Evolutionary conservation across 768 basidiomycete species (phyloP).

Genomic region (Nidula microcarpa): DNA sequence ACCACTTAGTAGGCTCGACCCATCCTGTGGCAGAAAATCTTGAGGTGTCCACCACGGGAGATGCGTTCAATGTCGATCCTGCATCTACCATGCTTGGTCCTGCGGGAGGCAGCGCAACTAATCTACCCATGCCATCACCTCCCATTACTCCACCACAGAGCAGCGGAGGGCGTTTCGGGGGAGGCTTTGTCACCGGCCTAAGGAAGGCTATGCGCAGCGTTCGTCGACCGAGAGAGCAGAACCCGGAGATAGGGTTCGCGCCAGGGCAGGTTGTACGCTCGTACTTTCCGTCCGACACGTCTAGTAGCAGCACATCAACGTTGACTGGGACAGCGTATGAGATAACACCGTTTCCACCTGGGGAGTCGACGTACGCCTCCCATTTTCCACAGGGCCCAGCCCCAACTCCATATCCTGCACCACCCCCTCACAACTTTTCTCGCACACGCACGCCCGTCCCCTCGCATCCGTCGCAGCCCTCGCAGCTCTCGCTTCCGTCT

Average conservation of each 20-base stretch:
- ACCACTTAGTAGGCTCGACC: background rate
- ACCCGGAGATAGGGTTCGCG: too few species aligned
- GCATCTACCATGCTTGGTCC: background rate
- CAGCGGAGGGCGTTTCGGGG: background rate
- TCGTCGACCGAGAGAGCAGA: too few species aligned
- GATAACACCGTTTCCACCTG: too few species aligned
- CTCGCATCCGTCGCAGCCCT: background rate
- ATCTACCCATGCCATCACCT: background rate
- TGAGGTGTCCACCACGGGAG: background rate
- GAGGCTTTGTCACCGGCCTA: background rate
- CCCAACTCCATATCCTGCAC: background rate
- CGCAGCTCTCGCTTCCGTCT: slow-evolving; percentile 9
- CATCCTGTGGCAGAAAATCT: background rate
- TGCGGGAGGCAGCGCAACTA: background rate
- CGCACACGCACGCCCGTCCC: background rate
- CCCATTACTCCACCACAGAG: background rate
- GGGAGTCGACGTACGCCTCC: too few species aligned
- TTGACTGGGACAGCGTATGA: too few species aligned
- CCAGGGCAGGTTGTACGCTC: too few species aligned
- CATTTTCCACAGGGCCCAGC: background rate
- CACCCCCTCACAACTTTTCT: background rate
- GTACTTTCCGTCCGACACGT: too few species aligned
- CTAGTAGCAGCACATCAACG: too few species aligned
- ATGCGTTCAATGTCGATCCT: background rate
- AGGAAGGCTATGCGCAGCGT: background rate